Conservation (phyloP, 2,329 filamentous ascomycete species). For the Xylaria sp. region DNA sequence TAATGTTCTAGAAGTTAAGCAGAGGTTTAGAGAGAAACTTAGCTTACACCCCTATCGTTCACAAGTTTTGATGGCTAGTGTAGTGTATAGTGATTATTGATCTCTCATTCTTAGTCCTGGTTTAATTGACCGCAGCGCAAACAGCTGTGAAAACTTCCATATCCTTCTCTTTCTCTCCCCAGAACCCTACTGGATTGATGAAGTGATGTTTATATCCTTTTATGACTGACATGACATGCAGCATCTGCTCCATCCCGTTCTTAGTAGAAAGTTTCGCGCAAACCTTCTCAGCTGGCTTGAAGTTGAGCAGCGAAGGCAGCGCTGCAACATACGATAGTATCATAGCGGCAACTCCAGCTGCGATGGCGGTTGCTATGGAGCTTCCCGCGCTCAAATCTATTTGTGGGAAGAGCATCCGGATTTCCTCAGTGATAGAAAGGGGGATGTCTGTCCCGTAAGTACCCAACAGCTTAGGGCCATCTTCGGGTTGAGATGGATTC, state of each 20-base stretch:
- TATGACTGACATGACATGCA: not conserved
- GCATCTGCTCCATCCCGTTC: constrained; percentile 2
- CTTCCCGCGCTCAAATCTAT: not conserved
- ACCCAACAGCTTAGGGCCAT: not conserved
- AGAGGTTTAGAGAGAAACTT: not conserved
- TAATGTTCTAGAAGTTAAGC: not conserved
- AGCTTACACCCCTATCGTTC: not conserved
- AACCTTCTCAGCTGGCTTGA: not conserved
- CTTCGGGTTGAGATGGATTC: not conserved
- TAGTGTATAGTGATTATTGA: not conserved
- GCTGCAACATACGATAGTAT: constrained; percentile 2
- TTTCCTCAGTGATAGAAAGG: not conserved
- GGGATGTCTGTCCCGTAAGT: constrained; percentile 4
- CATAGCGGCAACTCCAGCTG: constrained; percentile 2
- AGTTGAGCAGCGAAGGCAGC: constrained; percentile 2
- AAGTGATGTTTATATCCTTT: constrained; percentile 2
- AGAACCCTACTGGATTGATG: constrained; percentile 2
- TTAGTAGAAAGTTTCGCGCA: constrained; percentile 1
- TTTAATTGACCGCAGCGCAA: not conserved
- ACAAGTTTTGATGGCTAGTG: not conserved
- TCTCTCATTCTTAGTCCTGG: not conserved
- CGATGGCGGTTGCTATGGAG: constrained; percentile 8
- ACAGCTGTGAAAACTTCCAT: not conserved
- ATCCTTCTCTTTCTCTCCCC: constrained; percentile 1
- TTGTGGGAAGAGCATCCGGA: not conserved